Base-by-base conservation (phyloP, 2,329 filamentous ascomycete species). In the Lasiodiplodia hormozganensis region DNA sequence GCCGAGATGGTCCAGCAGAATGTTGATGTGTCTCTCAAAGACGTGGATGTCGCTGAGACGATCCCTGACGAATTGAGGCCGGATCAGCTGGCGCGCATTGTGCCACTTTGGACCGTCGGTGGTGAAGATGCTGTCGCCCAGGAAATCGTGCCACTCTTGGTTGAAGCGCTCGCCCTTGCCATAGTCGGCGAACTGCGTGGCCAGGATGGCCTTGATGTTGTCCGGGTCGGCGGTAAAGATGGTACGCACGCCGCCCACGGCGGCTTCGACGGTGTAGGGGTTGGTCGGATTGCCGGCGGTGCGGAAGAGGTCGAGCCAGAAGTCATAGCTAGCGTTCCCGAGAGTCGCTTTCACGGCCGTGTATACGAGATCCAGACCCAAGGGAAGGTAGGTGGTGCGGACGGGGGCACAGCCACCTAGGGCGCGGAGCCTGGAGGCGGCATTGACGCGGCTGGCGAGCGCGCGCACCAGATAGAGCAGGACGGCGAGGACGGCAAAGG, bases 141-240 rank as follows among this genome's bases (percentile, higher is more conserved):
- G 82, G 71, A 92, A 96, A 16, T 89, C 87, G 68, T 87, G 85
- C 90, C 91, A 96, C 64, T 94, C 90, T 10, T 79, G 73, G 73
- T 94, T 90, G 81, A 97, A 97, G 25, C 84, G 80, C 70, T 88
- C 81, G 7, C 94, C 93, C 77, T 97, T 94, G 73, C 94, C 94
- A 76, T 90, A 97, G 75, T 97, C 92, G 51, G 82, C 81, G 76
- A 97, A 97, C 76, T 97, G 93, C 1, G 90, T 91, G 0, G 94
- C 92, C n/a, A 97, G 84, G 25, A 97, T 86, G 6, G 94, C 92
- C 79, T 97, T 97, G 82, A 97, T 91, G 76, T 97, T 97, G 75
- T 96, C 93, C 0, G 92, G 91, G 72, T 97, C 93, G 5, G 87
- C 87, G 0, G 94, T 97, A 75, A 96, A 85, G 69, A 96, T 78